A percentile compares a stretch with the other conserved stretches of the same genome.
phyloP scores from a whole-genome alignment of 495 filamentous ascomycete species.

The Trichoderma asperelloides region DNA sequence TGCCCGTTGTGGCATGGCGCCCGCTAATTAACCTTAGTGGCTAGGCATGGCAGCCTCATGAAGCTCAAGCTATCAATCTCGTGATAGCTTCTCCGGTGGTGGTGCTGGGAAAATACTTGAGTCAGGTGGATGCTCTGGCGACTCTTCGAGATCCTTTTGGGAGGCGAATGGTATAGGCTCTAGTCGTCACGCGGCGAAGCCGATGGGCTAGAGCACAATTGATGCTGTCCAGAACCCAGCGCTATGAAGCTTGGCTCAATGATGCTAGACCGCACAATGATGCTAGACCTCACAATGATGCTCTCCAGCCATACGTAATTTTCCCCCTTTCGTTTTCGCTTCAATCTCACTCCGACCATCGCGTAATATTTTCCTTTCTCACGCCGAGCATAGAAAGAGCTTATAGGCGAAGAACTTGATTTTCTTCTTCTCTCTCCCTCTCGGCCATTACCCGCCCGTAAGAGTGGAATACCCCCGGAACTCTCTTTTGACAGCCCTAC shows the following conservation, averaged over 20 bases:
- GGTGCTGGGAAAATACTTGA: background rate
- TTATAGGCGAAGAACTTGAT: background rate
- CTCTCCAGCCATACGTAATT: no score
- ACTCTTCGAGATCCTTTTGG: background rate
- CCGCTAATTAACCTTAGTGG: constrained; percentile 1
- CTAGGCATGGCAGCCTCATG: background rate
- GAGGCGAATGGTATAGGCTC: background rate
- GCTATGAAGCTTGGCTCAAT: no score
- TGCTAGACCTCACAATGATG: no score
- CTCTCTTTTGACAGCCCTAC: background rate
- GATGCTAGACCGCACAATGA: no score
- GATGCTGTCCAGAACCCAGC: background rate
- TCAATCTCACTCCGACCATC: background rate
- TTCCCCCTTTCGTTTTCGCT: background rate
- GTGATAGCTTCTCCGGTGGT: background rate
- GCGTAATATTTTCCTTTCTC: background rate
- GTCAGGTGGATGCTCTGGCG: background rate
- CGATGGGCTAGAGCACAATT: background rate
- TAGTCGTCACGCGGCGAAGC: background rate
- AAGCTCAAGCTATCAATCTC: background rate
- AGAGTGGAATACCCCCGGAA: background rate
- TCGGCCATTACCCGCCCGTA: background rate
- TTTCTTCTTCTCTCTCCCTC: background rate
- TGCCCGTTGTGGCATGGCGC: constrained; percentile 3
- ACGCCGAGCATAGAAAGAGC: background rate